phyloP scores from a whole-genome alignment of 805 yeast species.

The Candida coleopterorum region DNA sequence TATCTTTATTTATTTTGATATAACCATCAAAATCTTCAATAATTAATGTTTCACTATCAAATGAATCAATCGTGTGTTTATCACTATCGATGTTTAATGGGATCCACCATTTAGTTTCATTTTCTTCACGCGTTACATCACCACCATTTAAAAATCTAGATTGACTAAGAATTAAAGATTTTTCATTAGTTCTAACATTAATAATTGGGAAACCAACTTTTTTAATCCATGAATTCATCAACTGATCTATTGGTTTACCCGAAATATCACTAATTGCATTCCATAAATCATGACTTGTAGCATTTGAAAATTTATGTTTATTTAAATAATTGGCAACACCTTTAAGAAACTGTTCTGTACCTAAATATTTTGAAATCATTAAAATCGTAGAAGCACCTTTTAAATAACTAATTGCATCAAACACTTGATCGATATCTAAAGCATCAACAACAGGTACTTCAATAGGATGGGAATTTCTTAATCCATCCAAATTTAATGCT shows the following conservation, averaged over 20 bases:
- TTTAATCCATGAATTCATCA: constrained; percentile 70
- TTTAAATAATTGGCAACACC: constrained; percentile 72
- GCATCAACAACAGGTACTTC: constrained; percentile 79
- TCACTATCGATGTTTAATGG: constrained; percentile 35
- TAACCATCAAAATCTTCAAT: constrained; percentile 21
- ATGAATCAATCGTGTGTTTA: constrained; percentile 16
- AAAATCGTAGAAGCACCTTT: constrained; percentile 77
- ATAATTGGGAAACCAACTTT: constrained; percentile 72
- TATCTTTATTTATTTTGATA: constrained; percentile 46
- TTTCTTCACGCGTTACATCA: constrained; percentile 54
- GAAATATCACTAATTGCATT: constrained; percentile 56
- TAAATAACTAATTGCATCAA: constrained; percentile 75
- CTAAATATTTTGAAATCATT: constrained; percentile 71
- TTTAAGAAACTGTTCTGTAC: constrained; percentile 60
- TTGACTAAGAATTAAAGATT: constrained; percentile 44
- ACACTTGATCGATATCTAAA: constrained; percentile 74
- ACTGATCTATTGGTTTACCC: constrained; percentile 51
- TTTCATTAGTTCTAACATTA: constrained; percentile 39
- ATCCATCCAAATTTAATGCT: constrained; percentile 51
- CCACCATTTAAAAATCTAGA: constrained; percentile 61
- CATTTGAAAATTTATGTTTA: constrained; percentile 61
- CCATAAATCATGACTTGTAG: constrained; percentile 74
- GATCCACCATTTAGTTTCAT: constrained; percentile 55
- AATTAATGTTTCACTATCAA: constrained; percentile 17
- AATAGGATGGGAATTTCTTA: constrained; percentile 70